Evolutionary conservation across 2,329 filamentous ascomycete genomes (phyloP).

Genomic region (Xylariaceae sp.): DNA sequence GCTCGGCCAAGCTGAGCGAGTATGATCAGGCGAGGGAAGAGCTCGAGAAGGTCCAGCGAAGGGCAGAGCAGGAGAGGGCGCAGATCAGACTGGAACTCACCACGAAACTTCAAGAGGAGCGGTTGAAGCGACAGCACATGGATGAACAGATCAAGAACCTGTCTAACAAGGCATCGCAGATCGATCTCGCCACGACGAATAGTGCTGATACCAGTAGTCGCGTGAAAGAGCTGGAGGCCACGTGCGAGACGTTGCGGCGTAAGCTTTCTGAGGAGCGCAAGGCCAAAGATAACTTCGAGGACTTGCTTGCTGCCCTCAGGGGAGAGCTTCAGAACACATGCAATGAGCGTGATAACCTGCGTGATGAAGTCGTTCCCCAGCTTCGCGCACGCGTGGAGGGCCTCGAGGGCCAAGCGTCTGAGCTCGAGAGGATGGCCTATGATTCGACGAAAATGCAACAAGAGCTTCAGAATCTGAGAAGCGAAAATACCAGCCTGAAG

Average conservation of each 20-base stretch:
- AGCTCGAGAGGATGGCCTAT: slow-evolving; percentile 68
- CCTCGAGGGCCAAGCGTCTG: slow-evolving; percentile 66
- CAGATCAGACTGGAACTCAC: slow-evolving; percentile 79
- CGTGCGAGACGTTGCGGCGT: slow-evolving; percentile 76
- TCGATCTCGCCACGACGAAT: slow-evolving; percentile 51
- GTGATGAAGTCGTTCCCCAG: slow-evolving; percentile 80
- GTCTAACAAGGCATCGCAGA: slow-evolving; percentile 68
- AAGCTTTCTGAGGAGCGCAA: slow-evolving; percentile 79
- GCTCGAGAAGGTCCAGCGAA: slow-evolving; percentile 74
- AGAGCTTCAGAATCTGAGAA: slow-evolving; percentile 66
- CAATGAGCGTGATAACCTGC: slow-evolving; percentile 86
- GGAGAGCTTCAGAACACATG: slow-evolving; percentile 74
- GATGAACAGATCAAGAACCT: slow-evolving; percentile 81
- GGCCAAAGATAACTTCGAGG: slow-evolving; percentile 89
- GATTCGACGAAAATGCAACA: slow-evolving; percentile 83
- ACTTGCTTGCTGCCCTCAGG: slow-evolving; percentile 77
- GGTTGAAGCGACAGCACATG: slow-evolving; percentile 65
- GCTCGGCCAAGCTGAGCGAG: slow-evolving; percentile 72
- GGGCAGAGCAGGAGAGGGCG: slow-evolving; percentile 86
- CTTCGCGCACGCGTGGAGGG: slow-evolving; percentile 71
- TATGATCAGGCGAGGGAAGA: slow-evolving; percentile 61
- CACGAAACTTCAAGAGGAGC: slow-evolving; percentile 81
- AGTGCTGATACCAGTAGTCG: slow-evolving; percentile 52
- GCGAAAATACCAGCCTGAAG: slow-evolving; percentile 57
- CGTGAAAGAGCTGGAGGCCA: slow-evolving; percentile 71